Base-by-base conservation (phyloP, 495 filamentous ascomycete species). In the Lasiosphaeria miniovina region DNA sequence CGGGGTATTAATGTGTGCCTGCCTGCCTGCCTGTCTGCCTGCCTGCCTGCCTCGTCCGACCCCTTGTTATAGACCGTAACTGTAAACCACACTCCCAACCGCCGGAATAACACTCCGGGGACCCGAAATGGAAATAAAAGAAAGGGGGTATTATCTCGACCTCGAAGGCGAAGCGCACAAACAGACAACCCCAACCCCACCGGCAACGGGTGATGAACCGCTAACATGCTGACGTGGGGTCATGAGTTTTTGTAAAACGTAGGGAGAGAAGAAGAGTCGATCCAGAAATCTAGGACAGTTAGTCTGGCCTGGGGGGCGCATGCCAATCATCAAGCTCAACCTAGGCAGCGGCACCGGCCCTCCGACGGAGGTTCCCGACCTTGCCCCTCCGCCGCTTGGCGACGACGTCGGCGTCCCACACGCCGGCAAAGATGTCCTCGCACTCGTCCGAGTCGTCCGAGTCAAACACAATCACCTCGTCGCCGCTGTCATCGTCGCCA, bases 401-500 rank as follows among this genome's bases (percentile, higher is more conserved):
- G 38, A 90, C 92, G 43, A 84, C 71, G 52, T 82, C 82, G 14
- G 87, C 77, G 64, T 86, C 89, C 93, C 93, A 98, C 3, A 90
- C 80, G 0, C 93, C 93, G 10, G 85, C 81, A 75, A 98, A 97
- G 53, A 98, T 68, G 71, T 96, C 93, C 67, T 97, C 93, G 61
- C 93, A 96, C 75, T 98, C 93, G 54, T 95, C 91, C 67, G 96
- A 91, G 70, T 98, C 93, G 52, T 92, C 86, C 60, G 86, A 90
- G 75, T 98, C 91, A 70, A 96, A 96, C 55, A 90, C 85, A 3
- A 90, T 68, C 54, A 72, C 74, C 35, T 66, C 66, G 38, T 66
- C 65, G 4, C 55, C 65, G 4, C 54, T 61, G 1, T 52, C 63
- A 0, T 49, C 63, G 9, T 61, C 46, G 3, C 51, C 58, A 5